These are phyloP conservation scores for Saposhnikovia divaricata DNA, from an alignment of 129 eudicot genomes.

Conservation along the genomic window DNA sequence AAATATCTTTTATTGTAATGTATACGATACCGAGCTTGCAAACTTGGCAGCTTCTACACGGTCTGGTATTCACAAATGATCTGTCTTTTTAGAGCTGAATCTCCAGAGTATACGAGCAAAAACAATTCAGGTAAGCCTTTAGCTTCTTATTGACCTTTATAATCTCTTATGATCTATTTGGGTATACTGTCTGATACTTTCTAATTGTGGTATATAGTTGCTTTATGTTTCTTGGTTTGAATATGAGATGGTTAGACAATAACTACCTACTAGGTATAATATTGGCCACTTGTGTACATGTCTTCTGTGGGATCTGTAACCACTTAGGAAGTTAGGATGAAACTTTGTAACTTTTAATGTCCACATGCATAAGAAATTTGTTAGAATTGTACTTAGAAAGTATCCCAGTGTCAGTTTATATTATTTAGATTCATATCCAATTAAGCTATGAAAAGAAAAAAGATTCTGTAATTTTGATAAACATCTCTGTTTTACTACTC, in stretches of 20 bases:
- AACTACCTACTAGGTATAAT: neutral
- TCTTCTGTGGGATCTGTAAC: neutral
- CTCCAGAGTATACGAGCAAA: neutral
- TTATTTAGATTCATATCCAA: neutral
- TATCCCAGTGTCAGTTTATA: no score
- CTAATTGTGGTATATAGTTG: neutral
- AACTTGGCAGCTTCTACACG: neutral
- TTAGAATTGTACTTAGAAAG: neutral
- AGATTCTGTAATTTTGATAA: neutral
- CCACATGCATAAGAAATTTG: neutral
- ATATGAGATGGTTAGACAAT: neutral
- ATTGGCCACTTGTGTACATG: neutral
- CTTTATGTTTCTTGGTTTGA: neutral
- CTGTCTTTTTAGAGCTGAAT: neutral
- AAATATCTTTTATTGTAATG: neutral
- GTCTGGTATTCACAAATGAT: neutral
- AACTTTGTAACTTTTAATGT: neutral
- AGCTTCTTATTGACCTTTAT: neutral
- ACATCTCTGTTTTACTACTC: neutral
- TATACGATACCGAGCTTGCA: neutral
- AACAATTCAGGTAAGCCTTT: neutral
- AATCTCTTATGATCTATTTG: neutral
- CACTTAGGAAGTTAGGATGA: neutral
- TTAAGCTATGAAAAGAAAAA: neutral
- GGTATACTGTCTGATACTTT: neutral